Evolutionary conservation across 2,329 filamentous ascomycete species (phyloP).

Genomic region (Alternaria sp.): DNA sequence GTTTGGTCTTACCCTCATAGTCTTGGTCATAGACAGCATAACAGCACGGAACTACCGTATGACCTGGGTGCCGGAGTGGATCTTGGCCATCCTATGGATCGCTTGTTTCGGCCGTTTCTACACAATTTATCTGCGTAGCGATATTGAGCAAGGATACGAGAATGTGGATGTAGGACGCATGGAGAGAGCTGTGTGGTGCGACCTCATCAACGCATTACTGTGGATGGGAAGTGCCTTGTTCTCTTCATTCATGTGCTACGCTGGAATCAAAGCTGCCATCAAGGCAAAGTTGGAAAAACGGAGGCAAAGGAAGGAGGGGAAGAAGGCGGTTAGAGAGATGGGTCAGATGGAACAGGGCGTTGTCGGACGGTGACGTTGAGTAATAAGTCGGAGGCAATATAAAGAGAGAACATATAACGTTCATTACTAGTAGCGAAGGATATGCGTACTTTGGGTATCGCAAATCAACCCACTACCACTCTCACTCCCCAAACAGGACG

Average conservation of each 20-base stretch:
- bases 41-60: constrained; percentile 34
- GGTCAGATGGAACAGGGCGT: constrained; percentile 15
- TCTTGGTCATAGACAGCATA: constrained; percentile 25
- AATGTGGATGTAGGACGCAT: constrained; percentile 25
- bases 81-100: constrained; percentile 32
- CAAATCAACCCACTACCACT: constrained; percentile 5
- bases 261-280: constrained; percentile 29
- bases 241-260: constrained; percentile 37
- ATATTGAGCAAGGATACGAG: constrained; percentile 14
- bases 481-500: not conserved
- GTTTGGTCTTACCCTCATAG: constrained; percentile 27
- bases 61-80: constrained; percentile 33
- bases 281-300: constrained; percentile 19
- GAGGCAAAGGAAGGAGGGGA: constrained; percentile 7
- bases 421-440: constrained; percentile 8
- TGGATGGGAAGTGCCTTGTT: constrained; percentile 37
- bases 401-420: constrained; percentile 1
- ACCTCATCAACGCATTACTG: constrained; percentile 34
- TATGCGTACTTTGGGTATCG: constrained; percentile 10
- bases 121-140: constrained; percentile 16
- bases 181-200: constrained; percentile 33
- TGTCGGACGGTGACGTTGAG: not conserved
- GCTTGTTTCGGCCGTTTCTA: constrained; percentile 35
- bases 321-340: constrained; percentile 6
- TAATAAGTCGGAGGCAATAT: not conserved